Evolutionary conservation across 805 yeast genomes (phyloP).

Genomic region (Metschnikowia picachoensis): DNA sequence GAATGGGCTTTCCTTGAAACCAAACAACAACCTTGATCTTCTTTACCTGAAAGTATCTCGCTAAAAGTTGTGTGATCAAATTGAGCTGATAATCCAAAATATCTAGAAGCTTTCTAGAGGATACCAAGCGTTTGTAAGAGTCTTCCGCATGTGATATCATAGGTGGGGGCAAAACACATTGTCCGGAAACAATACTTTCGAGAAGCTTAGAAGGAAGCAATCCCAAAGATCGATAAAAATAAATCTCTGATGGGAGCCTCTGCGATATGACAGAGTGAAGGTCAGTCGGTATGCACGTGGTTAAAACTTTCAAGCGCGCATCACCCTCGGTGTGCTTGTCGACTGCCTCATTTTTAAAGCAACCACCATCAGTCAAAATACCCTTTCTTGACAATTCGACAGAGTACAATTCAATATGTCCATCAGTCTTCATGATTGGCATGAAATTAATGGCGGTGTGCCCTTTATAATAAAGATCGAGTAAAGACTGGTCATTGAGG

Average conservation of each 20-base stretch:
- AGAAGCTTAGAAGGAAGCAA: slow-evolving; percentile 59
- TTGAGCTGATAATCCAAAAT: slow-evolving; percentile 61
- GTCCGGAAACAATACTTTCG: slow-evolving; percentile 64
- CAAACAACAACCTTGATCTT: slow-evolving; percentile 53
- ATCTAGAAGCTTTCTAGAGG: slow-evolving; percentile 41
- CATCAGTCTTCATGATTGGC: slow-evolving; percentile 69
- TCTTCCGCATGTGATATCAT: slow-evolving; percentile 57
- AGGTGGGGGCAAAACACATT: slow-evolving; percentile 59
- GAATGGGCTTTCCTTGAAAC: slow-evolving; percentile 44
- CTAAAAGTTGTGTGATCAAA: slow-evolving; percentile 64
- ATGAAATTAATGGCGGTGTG: slow-evolving; percentile 62
- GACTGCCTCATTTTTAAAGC: not conserved
- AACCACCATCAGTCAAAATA: slow-evolving; percentile 1
- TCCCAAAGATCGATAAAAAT: slow-evolving; percentile 78
- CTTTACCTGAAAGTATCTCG: slow-evolving; percentile 82
- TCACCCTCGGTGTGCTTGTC: too few relatives aligned
- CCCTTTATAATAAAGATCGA: slow-evolving; percentile 61
- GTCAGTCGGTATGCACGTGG: slow-evolving; percentile 59
- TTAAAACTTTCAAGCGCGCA: too few relatives aligned
- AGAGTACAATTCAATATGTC: slow-evolving; percentile 58
- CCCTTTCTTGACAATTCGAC: slow-evolving; percentile 40
- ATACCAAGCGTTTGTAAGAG: slow-evolving; percentile 55
- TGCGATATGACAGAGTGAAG: slow-evolving; percentile 79
- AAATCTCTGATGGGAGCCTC: slow-evolving; percentile 80
- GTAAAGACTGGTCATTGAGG: slow-evolving; percentile 41